phyloP scores from a whole-genome alignment of 257 asterid species.

The Leonotis leonurus region DNA sequence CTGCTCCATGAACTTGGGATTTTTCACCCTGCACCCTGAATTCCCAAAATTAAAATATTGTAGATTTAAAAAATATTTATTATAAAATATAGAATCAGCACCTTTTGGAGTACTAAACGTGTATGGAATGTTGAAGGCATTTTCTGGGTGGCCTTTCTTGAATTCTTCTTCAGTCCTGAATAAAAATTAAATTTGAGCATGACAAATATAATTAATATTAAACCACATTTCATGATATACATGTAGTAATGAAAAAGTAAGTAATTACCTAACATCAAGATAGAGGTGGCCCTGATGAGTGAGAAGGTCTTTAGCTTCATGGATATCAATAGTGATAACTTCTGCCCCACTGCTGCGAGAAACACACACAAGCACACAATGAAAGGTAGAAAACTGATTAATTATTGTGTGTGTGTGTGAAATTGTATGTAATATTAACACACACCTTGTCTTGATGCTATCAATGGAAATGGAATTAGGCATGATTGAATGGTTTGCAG shows the following conservation, averaged over 20 bases:
- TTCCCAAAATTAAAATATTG: too few relatives aligned
- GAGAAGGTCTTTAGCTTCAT: constrained; percentile 50
- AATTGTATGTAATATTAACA: neutral
- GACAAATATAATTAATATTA: neutral
- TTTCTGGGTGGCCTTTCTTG: constrained; percentile 59
- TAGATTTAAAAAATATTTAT: neutral
- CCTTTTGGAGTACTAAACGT: constrained; percentile 73
- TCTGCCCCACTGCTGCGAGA: constrained; percentile 38
- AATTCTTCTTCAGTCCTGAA: constrained; percentile 86
- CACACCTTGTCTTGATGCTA: constrained; percentile 16
- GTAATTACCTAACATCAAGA: constrained; percentile 72
- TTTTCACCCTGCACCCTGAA: constrained; percentile 76
- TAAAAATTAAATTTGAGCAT: too few relatives aligned
- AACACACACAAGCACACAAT: neutral
- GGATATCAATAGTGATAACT: constrained; percentile 55
- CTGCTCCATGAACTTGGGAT: constrained; percentile 57
- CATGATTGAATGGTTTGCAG: neutral
- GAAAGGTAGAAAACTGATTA: neutral
- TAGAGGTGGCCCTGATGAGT: constrained; percentile 39
- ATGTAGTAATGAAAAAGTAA: neutral
- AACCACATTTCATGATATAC: neutral
- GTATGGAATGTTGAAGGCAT: constrained; percentile 61
- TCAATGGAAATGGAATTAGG: constrained; percentile 17
- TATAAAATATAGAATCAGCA: neutral
- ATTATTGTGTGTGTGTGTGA: neutral